Evolutionary conservation across 169 alveolate species (phyloP), one percentile per base, ranked within the genome.

Genomic region (Eimeria necatrix): DNA sequence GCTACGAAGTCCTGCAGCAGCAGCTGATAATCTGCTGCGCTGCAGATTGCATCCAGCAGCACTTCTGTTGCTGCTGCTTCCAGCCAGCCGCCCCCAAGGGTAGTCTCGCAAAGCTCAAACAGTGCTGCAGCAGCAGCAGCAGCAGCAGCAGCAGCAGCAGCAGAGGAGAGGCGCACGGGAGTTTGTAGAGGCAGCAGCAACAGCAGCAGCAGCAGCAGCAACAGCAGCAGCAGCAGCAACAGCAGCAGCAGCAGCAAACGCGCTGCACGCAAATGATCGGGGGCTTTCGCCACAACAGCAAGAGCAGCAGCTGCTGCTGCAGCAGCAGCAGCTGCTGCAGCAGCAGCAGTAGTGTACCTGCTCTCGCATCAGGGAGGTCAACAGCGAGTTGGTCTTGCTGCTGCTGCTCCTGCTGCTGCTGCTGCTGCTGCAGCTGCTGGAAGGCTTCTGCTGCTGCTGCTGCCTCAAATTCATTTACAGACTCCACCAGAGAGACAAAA

Each of bases 131-230:
- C 76, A 64, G 26, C 76, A 64, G 26, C 76, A 64, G 26, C 18
- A 64, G 76, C 26, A 64, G 76, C 76, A n/a, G 76, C 18, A 64
- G 20, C 76, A n/a, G 41, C 76, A 64, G 76, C 14, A 64, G 64
- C 64, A 56, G 64, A 56, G 20, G 64, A 14, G 20, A 56, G 14
- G 64, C 14, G 64, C 20, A 14, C 64, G 14, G 14, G 64, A 8
- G 20, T 56, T 56, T 56, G 64, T 56, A n/a, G n/a, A n/a, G n/a
- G n/a, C n/a, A n/a, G n/a, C n/a, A n/a, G n/a, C n/a, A n/a, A n/a
- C n/a, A n/a, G n/a, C n/a, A n/a, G n/a, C n/a, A n/a, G n/a, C n/a
- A n/a, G n/a, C n/a, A n/a, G n/a, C n/a, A n/a, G n/a, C n/a, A n/a
- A n/a, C n/a, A n/a, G n/a, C n/a, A n/a, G n/a, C n/a, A n/a, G n/a